Percentiles rank a stretch among this genome's conserved stretches.
Conservation (phyloP, 768 basidiomycete species). For the Suillus ampliporus region DNA sequence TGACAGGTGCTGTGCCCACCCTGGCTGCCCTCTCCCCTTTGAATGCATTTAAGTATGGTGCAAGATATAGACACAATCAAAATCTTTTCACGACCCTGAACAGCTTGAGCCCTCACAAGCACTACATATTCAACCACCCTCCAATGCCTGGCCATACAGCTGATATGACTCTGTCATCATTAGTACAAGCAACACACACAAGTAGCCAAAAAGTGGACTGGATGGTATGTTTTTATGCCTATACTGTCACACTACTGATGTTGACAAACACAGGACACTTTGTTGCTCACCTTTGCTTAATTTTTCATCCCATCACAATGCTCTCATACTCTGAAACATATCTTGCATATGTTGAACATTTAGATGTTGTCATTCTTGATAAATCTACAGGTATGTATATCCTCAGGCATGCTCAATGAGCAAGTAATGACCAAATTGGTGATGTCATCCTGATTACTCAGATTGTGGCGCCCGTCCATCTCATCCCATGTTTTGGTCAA, state of each 20-base stretch:
- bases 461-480: conserved; percentile 29
- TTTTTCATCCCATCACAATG: conserved; percentile 12
- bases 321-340: conserved; percentile 15
- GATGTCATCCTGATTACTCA: conserved; percentile 34
- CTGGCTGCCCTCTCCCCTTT: conserved; percentile 22
- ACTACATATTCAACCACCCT: too few relatives aligned
- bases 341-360: conserved; percentile 33
- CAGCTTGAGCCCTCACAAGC: conserved; percentile 16
- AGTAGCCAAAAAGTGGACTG: too few relatives aligned
- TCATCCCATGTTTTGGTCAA: conserved; percentile 34
- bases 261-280: conserved; percentile 22
- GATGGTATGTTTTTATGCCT: too few relatives aligned
- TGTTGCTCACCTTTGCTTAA: conserved; percentile 23
- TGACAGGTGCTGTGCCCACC: not conserved
- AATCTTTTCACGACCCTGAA: conserved; percentile 26
- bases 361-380: conserved; percentile 30
- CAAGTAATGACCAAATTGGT: conserved; percentile 24
- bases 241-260: not conserved
- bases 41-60: conserved; percentile 35
- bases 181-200: too few relatives aligned
- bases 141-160: too few relatives aligned
- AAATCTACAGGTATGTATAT: conserved; percentile 27
- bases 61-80: conserved; percentile 29
- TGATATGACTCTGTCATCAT: too few relatives aligned
- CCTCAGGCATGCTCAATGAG: conserved; percentile 23